Evolutionary conservation across 768 basidiomycete genomes (phyloP).

Genomic region (Pulveroboletus sp.): DNA sequence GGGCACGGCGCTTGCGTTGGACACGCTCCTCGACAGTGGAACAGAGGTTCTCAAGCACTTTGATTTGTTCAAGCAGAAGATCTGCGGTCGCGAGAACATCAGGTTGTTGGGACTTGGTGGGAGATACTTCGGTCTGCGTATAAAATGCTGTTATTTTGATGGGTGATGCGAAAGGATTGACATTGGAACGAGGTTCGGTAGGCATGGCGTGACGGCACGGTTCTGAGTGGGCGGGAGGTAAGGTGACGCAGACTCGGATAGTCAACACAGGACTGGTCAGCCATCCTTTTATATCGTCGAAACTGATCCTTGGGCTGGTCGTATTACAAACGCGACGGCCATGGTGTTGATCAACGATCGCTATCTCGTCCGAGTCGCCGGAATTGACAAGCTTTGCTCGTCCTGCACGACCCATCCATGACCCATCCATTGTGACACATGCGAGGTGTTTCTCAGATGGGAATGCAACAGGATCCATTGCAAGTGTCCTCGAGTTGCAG

Average conservation of each 20-base stretch:
- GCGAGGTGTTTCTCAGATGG: too few species aligned
- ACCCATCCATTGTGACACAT: too few species aligned
- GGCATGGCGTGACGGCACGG: slow-evolving; percentile 8
- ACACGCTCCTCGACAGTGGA: slow-evolving; percentile 24
- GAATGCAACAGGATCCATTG: too few species aligned
- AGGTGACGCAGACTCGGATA: neutral
- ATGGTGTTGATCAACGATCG: neutral
- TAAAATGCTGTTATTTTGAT: slow-evolving; percentile 1
- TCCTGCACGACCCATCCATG: too few species aligned
- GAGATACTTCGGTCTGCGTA: neutral
- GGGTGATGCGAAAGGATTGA: slow-evolving; percentile 23
- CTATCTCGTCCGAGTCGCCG: neutral
- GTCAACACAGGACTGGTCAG: neutral
- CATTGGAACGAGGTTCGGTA: neutral
- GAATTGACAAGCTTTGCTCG: too few species aligned
- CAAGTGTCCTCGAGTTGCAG: too few species aligned
- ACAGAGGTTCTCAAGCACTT: slow-evolving; percentile 22
- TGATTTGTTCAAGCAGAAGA: slow-evolving; percentile 26
- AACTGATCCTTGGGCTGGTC: slow-evolving; percentile 8
- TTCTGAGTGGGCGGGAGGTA: neutral
- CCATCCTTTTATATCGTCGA: slow-evolving; percentile 12
- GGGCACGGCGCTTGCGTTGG: slow-evolving; percentile 18
- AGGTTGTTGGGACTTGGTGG: slow-evolving; percentile 4
- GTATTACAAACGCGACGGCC: slow-evolving; percentile 7
- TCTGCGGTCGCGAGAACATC: slow-evolving; percentile 30